Percentiles rank a stretch among this genome's conserved stretches.
Conservation (phyloP, 768 basidiomycete species). For the Mycena filopes region DNA sequence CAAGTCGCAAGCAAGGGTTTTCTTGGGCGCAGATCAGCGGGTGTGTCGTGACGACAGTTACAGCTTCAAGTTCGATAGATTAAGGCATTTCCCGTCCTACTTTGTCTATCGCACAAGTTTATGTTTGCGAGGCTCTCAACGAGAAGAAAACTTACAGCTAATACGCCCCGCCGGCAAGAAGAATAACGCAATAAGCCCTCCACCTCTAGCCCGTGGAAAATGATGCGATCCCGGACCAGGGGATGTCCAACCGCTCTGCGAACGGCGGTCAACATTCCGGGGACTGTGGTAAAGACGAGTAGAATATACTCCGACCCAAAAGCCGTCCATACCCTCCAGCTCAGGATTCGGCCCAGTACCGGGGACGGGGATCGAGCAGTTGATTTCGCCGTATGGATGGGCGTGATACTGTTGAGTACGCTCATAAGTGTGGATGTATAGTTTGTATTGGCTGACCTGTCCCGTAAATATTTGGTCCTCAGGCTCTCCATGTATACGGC, state of each 20-base stretch:
- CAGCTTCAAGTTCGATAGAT: background rate
- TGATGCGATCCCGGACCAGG: constrained; percentile 7
- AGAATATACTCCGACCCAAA: constrained; percentile 4
- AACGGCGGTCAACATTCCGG: background rate
- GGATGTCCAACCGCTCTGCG: background rate
- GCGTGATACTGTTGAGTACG: background rate
- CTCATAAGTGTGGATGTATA: background rate
- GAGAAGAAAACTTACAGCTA: background rate
- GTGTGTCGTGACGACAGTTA: too few species aligned
- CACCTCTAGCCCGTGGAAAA: constrained; percentile 2
- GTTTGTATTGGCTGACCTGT: background rate
- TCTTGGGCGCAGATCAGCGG: too few species aligned
- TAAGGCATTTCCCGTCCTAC: background rate
- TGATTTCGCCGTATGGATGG: constrained; percentile 4
- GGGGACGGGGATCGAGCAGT: constrained; percentile 1
- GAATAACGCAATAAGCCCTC: background rate
- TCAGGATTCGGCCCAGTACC: constrained; percentile 1
- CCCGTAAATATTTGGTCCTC: constrained; percentile 1
- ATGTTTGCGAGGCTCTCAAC: background rate
- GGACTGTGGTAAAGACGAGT: background rate
- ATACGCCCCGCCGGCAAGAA: constrained; percentile 7
- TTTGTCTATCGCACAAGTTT: background rate
- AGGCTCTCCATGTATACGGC: constrained; percentile 7
- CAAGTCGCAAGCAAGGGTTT: too few species aligned
- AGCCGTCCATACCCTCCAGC: constrained; percentile 1